Evolutionary conservation across 2,329 filamentous ascomycete species (phyloP).

Genomic region (Endocalyx cinctus): DNA sequence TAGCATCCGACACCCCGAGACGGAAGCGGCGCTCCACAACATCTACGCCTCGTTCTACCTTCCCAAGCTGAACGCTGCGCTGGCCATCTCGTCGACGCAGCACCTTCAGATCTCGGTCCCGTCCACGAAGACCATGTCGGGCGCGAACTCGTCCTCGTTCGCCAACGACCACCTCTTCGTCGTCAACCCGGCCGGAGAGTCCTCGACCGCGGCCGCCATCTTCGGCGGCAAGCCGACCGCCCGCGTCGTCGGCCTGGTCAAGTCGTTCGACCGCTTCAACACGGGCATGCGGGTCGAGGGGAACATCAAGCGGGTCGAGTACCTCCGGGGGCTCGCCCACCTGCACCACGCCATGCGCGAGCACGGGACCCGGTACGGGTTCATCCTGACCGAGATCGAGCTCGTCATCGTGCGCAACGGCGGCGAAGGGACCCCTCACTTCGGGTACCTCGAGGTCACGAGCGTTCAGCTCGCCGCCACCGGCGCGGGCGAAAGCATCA

Average conservation of each 20-base stretch:
- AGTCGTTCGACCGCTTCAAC: conserved; percentile 91
- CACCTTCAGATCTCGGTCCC: conserved; percentile 52
- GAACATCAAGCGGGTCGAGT: conserved; percentile 81
- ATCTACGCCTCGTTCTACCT: conserved; percentile 77
- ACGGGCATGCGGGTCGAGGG: conserved; percentile 85
- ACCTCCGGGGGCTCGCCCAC: conserved; percentile 80
- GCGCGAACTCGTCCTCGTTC: conserved; percentile 11
- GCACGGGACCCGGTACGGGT: conserved; percentile 88
- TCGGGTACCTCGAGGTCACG: conserved; percentile 79
- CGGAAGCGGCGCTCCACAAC: conserved; percentile 68
- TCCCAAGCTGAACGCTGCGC: conserved; percentile 80
- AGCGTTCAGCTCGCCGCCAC: conserved; percentile 52
- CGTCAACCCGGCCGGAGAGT: conserved; percentile 55
- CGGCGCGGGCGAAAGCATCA: conserved; percentile 28
- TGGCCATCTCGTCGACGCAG: conserved; percentile 67
- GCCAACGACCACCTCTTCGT: conserved; percentile 58
- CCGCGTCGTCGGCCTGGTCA: conserved; percentile 65
- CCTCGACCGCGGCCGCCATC: conserved; percentile 49
- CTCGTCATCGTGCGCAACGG: conserved; percentile 85
- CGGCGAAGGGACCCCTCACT: conserved; percentile 66
- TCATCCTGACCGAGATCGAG: conserved; percentile 95
- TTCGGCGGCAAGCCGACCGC: conserved; percentile 43
- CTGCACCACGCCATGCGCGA: conserved; percentile 91
- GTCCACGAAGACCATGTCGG: conserved; percentile 24
- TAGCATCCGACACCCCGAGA: conserved; percentile 67